These are phyloP conservation scores for Colletotrichum neosansevieriae DNA, from an alignment of 2,329 filamentous ascomycete genomes.

Conservation along the genomic window DNA sequence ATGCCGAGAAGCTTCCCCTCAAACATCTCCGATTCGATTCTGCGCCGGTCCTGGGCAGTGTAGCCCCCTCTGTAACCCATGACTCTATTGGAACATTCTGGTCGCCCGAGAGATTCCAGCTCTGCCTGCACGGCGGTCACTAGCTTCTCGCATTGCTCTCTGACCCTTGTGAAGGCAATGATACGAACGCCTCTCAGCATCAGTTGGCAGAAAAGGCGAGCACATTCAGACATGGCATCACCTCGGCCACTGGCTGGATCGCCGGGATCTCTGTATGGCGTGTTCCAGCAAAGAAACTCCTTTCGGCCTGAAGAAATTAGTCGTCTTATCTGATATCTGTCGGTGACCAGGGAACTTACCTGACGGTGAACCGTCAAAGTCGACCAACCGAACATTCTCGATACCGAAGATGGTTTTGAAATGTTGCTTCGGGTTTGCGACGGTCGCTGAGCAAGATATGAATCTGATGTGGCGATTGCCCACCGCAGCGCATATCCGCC, in stretches of 20 bases:
- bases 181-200: conserved; percentile 89
- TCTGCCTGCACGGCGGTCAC: conserved; percentile 84
- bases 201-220: conserved; percentile 89
- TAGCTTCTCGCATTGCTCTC: conserved; percentile 89
- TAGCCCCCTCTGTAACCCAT: conserved; percentile 98
- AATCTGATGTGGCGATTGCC: conserved; percentile 90
- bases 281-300: conserved; percentile 98
- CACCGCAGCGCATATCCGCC: conserved; percentile 88
- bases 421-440: conserved; percentile 91
- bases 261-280: conserved; percentile 88
- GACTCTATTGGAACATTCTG: conserved; percentile 81
- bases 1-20: conserved; percentile 93
- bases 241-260: conserved; percentile 90
- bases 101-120: conserved; percentile 76
- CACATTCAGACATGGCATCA: conserved; percentile 86
- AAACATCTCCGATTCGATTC: conserved; percentile 97
- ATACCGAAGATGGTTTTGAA: conserved; percentile 96
- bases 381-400: conserved; percentile 81
- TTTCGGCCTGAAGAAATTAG: conserved; percentile 72
- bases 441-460: conserved; percentile 95
- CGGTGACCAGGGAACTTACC: conserved; percentile 34
- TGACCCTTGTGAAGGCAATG: conserved; percentile 91
- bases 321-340: not conserved
- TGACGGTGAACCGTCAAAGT: conserved; percentile 93
- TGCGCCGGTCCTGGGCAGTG: conserved; percentile 87